Conservation (phyloP, 164 flowering plant genomes). For the Malania oleifera region DNA sequence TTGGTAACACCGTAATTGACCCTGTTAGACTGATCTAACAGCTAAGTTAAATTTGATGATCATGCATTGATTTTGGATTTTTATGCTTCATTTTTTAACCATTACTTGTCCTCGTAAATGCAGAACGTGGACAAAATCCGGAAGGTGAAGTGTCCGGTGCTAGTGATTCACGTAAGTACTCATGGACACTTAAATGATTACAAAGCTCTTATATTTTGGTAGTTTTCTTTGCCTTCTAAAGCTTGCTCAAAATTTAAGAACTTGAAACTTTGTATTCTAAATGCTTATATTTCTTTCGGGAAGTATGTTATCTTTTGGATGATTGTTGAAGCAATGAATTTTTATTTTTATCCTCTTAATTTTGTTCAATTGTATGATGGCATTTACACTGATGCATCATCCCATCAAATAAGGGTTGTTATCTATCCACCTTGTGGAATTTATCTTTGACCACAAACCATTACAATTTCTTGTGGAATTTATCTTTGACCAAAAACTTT, state of each 20-base stretch:
- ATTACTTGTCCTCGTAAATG: slow-evolving; percentile 19
- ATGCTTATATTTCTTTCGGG: too few relatives aligned
- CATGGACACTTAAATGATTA: neutral
- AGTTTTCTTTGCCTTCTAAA: neutral
- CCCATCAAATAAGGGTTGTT: too few relatives aligned
- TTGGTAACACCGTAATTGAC: neutral
- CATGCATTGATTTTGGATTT: slow-evolving; percentile 1
- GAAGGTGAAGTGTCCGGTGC: slow-evolving; percentile 71
- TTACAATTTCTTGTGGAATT: too few relatives aligned
- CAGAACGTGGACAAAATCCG: slow-evolving; percentile 84
- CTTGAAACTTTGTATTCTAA: neutral
- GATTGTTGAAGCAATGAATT: too few relatives aligned
- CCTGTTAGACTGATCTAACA: neutral
- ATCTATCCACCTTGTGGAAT: too few relatives aligned
- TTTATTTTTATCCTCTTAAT: too few relatives aligned
- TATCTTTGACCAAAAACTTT: too few relatives aligned
- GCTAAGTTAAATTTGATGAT: too few relatives aligned
- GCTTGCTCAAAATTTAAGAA: too few relatives aligned
- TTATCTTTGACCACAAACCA: too few relatives aligned
- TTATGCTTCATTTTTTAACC: neutral
- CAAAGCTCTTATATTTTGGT: neutral
- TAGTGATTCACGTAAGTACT: slow-evolving; percentile 68
- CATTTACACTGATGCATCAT: too few relatives aligned
- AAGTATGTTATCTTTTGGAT: neutral
- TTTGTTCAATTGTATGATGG: too few relatives aligned